phyloP scores from a whole-genome alignment of 1,284 basidiomycete genomes.

The Naganishia sp. region DNA sequence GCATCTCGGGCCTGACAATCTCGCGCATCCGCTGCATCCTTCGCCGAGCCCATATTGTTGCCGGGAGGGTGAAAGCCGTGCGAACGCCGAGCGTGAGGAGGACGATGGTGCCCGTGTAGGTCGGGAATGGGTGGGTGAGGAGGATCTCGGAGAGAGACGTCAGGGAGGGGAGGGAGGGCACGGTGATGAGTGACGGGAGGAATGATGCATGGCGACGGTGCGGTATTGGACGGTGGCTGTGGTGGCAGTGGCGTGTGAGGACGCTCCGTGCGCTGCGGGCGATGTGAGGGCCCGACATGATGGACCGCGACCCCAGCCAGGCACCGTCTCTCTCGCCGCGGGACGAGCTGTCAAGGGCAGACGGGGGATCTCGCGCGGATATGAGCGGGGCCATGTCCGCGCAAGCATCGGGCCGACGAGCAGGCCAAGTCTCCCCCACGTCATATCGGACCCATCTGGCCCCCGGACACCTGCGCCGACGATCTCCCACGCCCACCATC shows the following conservation, averaged over 20 bases:
- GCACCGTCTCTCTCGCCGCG: too few species aligned
- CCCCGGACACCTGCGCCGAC: not conserved
- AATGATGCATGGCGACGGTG: constrained; percentile 1
- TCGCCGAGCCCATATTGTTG: constrained; percentile 56
- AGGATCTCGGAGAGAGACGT: constrained; percentile 41
- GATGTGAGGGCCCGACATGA: not conserved
- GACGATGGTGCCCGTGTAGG: constrained; percentile 55
- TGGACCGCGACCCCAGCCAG: not conserved
- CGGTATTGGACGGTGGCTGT: not conserved
- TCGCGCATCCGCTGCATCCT: constrained; percentile 49
- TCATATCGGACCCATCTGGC: not conserved
- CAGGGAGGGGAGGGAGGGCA: constrained; percentile 28
- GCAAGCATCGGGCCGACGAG: too few species aligned
- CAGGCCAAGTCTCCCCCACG: too few species aligned
- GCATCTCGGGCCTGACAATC: constrained; percentile 55
- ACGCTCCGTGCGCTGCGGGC: not conserved
- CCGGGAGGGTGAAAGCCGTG: constrained; percentile 55
- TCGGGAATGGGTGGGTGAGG: constrained; percentile 41
- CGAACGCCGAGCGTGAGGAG: constrained; percentile 55
- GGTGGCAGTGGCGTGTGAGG: not conserved
- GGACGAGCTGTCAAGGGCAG: too few species aligned
- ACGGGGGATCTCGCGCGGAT: too few species aligned
- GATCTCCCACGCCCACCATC: not conserved
- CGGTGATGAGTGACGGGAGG: not conserved
- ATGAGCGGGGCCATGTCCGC: too few species aligned